Evolutionary conservation across 2,329 filamentous ascomycete genomes (phyloP).

Genomic region (Botrytis medusae): DNA sequence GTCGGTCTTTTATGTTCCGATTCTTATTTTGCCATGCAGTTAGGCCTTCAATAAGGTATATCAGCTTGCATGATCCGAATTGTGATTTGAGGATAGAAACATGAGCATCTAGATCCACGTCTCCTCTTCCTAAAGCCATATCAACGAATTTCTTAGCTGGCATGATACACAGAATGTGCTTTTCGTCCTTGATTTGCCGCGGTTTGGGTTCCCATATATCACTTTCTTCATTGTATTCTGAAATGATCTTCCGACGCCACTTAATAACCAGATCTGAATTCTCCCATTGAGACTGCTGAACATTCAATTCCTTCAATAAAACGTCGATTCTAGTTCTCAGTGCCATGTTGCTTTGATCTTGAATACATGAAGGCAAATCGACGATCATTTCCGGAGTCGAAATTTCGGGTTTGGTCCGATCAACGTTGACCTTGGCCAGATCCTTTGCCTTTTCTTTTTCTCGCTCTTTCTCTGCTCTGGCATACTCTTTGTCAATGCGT

Average conservation of each 20-base stretch:
- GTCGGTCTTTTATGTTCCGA: conserved; percentile 63
- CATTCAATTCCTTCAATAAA: conserved; percentile 52
- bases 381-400: conserved; percentile 77
- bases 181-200: conserved; percentile 46
- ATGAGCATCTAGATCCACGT: conserved; percentile 57
- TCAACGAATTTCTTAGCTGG: conserved; percentile 65
- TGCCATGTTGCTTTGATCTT: conserved; percentile 41
- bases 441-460: conserved; percentile 67
- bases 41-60: conserved; percentile 74
- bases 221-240: conserved; percentile 48
- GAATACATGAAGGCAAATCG: conserved; percentile 60
- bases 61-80: conserved; percentile 54
- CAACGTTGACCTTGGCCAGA: conserved; percentile 70
- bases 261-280: conserved; percentile 51
- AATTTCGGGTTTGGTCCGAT: conserved; percentile 70
- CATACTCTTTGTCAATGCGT: conserved; percentile 55
- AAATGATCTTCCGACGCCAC: conserved; percentile 54
- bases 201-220: conserved; percentile 52
- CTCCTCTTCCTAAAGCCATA: conserved; percentile 50
- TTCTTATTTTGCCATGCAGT: conserved; percentile 67
- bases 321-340: conserved; percentile 47
- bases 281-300: conserved; percentile 48
- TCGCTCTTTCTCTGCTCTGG: conserved; percentile 59
- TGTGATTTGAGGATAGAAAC: conserved; percentile 53
- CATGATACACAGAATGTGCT: conserved; percentile 57